Evolutionary conservation across 305 asterid genomes (phyloP).

Genomic region (Rubia peregrina): DNA sequence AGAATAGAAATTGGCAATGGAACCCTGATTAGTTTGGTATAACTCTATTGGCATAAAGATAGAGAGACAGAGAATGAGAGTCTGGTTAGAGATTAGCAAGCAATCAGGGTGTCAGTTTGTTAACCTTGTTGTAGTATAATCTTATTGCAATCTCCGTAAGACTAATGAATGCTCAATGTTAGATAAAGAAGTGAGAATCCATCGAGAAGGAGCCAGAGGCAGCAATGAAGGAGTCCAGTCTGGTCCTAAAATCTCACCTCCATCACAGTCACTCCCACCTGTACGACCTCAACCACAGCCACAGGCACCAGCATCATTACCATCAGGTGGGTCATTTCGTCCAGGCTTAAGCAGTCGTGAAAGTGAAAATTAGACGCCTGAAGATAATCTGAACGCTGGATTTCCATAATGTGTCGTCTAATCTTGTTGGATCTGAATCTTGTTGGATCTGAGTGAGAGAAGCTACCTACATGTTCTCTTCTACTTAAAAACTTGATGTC

Average conservation of each 20-base stretch:
- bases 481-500: not conserved
- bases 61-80: not conserved
- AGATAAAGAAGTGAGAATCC: constrained; percentile 39
- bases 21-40: not conserved
- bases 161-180: constrained; percentile 14
- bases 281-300: constrained; percentile 25
- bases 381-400: not conserved
- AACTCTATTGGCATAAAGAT: not conserved
- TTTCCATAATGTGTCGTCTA: not conserved
- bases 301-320: constrained; percentile 29
- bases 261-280: constrained; percentile 36
- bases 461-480: not conserved
- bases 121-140: not conserved
- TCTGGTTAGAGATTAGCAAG: not conserved
- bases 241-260: constrained; percentile 31
- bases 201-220: constrained; percentile 32
- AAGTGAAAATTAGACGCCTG: not conserved
- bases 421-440: no score
- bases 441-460: not conserved
- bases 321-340: constrained; percentile 45
- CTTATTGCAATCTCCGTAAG: not conserved
- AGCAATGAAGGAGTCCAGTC: constrained; percentile 33
- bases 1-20: not conserved
- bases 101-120: not conserved
- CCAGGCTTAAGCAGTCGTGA: not conserved